Conservation (phyloP, 1,284 basidiomycete species). For the Cryptococcus sp. region DNA sequence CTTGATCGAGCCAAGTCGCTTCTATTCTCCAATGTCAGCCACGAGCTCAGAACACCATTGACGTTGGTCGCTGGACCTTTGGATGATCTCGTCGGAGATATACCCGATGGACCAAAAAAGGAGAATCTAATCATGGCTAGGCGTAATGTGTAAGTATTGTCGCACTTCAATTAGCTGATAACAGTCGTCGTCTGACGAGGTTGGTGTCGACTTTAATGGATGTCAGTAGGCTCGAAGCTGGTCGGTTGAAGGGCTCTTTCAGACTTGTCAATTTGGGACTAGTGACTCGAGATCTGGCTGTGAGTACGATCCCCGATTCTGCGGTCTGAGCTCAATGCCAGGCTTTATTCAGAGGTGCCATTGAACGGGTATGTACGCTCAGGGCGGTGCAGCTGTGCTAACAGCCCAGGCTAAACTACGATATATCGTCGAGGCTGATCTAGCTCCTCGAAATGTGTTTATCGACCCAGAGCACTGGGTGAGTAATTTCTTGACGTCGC, state of each 20-base stretch:
- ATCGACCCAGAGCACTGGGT: slow-evolving; percentile 48
- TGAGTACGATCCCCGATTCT: slow-evolving; percentile 1
- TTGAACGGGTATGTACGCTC: slow-evolving; percentile 28
- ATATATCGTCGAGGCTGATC: slow-evolving; percentile 45
- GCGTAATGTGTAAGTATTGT: slow-evolving; percentile 30
- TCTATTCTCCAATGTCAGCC: slow-evolving; percentile 45
- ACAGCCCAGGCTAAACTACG: slow-evolving; percentile 26
- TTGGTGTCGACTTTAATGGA: slow-evolving; percentile 47
- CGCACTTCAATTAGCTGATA: background rate
- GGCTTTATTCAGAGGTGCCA: slow-evolving; percentile 43
- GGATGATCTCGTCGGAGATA: slow-evolving; percentile 36
- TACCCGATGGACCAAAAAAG: slow-evolving; percentile 25
- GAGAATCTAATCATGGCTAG: slow-evolving; percentile 42
- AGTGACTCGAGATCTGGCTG: slow-evolving; percentile 46
- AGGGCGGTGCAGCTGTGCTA: too few species aligned
- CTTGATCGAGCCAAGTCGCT: slow-evolving; percentile 47
- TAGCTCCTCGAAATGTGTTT: slow-evolving; percentile 32
- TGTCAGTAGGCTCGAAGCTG: slow-evolving; percentile 43
- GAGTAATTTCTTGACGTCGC: slow-evolving; percentile 1
- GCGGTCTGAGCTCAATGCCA: slow-evolving; percentile 1
- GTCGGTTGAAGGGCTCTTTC: slow-evolving; percentile 43
- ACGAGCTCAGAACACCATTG: slow-evolving; percentile 48
- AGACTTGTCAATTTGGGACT: slow-evolving; percentile 42
- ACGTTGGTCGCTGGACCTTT: slow-evolving; percentile 45
- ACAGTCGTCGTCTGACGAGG: slow-evolving; percentile 28